phyloP scores from a whole-genome alignment of 2,329 filamentous ascomycete genomes.

The Raffaelea ambrosiae region DNA sequence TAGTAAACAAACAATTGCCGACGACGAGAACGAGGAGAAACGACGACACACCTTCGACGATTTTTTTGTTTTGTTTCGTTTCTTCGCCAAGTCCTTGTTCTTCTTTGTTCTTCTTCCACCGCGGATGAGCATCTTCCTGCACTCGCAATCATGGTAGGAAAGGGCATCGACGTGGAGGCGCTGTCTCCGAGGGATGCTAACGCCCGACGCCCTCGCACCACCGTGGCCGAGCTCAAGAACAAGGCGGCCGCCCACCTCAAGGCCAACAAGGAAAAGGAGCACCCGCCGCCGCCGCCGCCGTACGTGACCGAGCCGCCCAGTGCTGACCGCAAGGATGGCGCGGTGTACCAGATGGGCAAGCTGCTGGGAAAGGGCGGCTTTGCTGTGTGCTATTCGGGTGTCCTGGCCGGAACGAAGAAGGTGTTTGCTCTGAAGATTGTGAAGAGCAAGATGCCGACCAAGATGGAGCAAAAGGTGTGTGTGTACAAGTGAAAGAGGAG shows the following conservation, averaged over 20 bases:
- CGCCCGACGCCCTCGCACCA: constrained; percentile 41
- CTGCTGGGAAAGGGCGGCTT: constrained; percentile 75
- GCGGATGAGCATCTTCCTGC: no score
- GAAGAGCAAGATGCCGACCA: constrained; percentile 71
- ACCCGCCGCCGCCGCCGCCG: constrained; percentile 54
- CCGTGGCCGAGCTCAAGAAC: constrained; percentile 39
- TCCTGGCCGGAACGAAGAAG: constrained; percentile 56
- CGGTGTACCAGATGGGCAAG: constrained; percentile 65
- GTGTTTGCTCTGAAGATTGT: constrained; percentile 75
- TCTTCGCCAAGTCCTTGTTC: no score
- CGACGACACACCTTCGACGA: no score
- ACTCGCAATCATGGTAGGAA: constrained; percentile 27
- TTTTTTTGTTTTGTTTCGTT: no score
- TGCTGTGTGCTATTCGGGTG: constrained; percentile 70
- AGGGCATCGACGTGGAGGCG: constrained; percentile 52
- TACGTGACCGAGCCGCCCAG: constrained; percentile 56
- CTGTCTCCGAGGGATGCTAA: constrained; percentile 58
- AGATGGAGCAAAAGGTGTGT: constrained; percentile 74
- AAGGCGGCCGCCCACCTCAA: constrained; percentile 45
- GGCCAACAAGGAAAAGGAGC: constrained; percentile 56
- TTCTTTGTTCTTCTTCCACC: no score
- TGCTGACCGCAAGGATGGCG: constrained; percentile 59
- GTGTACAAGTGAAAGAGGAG: not conserved
- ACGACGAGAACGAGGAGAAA: no score
- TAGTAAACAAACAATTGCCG: no score